Percentiles rank a stretch among this genome's conserved stretches.
These are phyloP conservation scores for Mucor lusitanicus DNA, from an alignment of 371 early-diverging fungal genomes.

Conservation along the genomic window DNA sequence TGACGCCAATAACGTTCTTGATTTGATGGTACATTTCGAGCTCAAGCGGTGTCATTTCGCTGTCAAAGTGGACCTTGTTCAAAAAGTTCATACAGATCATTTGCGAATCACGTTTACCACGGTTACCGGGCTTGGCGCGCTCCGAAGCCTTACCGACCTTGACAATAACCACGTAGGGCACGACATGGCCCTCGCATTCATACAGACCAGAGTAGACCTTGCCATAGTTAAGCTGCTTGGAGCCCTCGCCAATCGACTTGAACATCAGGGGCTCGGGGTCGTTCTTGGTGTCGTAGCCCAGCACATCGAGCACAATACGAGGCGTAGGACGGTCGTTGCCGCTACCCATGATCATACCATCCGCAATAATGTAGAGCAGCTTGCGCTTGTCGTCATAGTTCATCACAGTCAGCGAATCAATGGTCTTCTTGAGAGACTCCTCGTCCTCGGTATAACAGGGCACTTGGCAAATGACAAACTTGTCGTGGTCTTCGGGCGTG, in stretches of 20 bases:
- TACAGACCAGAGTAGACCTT: slow-evolving; percentile 98
- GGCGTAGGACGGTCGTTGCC: slow-evolving; percentile 98
- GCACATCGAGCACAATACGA: slow-evolving; percentile 93
- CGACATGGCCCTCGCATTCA: slow-evolving; percentile 84
- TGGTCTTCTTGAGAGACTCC: slow-evolving; percentile 89
- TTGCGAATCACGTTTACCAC: slow-evolving; percentile 99
- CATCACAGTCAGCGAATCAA: slow-evolving; percentile 93
- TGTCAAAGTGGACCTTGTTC: slow-evolving; percentile 94
- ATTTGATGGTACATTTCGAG: slow-evolving; percentile 93
- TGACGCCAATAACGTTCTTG: slow-evolving; percentile 89
- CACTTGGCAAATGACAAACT: slow-evolving; percentile 87
- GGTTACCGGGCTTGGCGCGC: slow-evolving; percentile 90
- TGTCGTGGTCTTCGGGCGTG: slow-evolving; percentile 83
- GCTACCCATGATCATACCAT: slow-evolving; percentile 93
- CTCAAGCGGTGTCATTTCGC: slow-evolving; percentile 91
- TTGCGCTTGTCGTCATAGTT: slow-evolving; percentile 96
- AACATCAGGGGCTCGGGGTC: slow-evolving; percentile 93
- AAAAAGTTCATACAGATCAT: slow-evolving; percentile 99
- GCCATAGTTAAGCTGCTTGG: slow-evolving; percentile 92
- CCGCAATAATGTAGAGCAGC: slow-evolving; percentile 90
- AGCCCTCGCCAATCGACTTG: slow-evolving; percentile 91
- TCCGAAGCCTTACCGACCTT: slow-evolving; percentile 90
- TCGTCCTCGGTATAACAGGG: slow-evolving; percentile 98
- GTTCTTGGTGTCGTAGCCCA: slow-evolving; percentile 86
- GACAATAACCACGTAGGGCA: slow-evolving; percentile 94